Conservation (phyloP, 306 rosid genomes). For the Castanea mollissima region DNA sequence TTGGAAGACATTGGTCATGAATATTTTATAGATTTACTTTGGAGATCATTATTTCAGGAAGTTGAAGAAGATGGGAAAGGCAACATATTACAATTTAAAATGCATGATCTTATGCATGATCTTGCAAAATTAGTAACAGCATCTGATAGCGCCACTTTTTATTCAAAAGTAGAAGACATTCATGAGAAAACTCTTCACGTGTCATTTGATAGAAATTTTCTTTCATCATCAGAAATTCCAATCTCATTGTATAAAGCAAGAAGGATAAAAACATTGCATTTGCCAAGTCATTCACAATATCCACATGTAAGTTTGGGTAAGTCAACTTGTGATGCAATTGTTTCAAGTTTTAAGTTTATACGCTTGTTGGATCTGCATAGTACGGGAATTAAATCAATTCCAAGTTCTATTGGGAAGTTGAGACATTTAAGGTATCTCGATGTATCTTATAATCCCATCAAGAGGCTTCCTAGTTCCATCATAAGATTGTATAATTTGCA, state of each 20-base stretch:
- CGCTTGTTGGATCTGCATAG: neutral
- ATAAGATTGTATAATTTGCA: neutral
- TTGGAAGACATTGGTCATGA: conserved; percentile 1
- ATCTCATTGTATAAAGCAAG: fast-evolving
- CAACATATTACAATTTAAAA: no score
- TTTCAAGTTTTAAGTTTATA: neutral
- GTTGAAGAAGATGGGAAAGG: neutral
- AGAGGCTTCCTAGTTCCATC: neutral
- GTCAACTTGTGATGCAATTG: neutral
- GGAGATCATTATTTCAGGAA: conserved; percentile 9
- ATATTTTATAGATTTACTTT: neutral
- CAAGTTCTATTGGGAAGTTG: neutral
- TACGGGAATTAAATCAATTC: fast-evolving
- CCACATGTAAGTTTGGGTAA: fast-evolving
- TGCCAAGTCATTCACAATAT: fast-evolving
- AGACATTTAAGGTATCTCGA: conserved; percentile 11
- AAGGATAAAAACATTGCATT: neutral
- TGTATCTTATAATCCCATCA: neutral
- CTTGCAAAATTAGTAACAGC: no score
- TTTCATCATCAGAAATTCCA: fast-evolving
- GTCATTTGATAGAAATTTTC: no score
- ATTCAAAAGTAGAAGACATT: no score
- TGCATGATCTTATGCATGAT: no score
- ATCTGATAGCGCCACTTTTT: no score
- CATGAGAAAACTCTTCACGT: fast-evolving